Evolutionary conservation across 1,284 basidiomycete genomes (phyloP).

Genomic region (Phlebopus sp.): DNA sequence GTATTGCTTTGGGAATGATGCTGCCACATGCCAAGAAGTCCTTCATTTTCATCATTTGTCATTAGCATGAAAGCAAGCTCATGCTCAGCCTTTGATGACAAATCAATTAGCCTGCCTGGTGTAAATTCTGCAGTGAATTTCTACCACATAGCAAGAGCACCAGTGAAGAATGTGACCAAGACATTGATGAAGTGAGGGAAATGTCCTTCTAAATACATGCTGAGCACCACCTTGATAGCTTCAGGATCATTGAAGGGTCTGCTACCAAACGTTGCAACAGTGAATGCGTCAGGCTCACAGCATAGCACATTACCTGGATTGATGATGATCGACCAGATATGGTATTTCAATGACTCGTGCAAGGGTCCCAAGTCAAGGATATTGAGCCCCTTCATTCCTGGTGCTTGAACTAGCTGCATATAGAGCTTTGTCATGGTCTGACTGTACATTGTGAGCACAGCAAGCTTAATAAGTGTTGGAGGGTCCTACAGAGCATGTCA

Average conservation of each 20-base stretch:
- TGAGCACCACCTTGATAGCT: neutral
- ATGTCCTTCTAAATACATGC: neutral
- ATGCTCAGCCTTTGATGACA: conserved; percentile 1
- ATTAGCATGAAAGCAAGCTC: conserved; percentile 6
- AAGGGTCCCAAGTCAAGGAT: conserved; percentile 27
- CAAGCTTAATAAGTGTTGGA: conserved; percentile 26
- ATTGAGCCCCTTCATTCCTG: conserved; percentile 15
- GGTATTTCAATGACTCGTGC: conserved; percentile 18
- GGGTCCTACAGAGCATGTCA: conserved; percentile 22
- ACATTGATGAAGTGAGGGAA: conserved; percentile 17
- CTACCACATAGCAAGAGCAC: conserved; percentile 16
- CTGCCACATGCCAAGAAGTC: neutral
- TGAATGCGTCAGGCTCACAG: conserved; percentile 16
- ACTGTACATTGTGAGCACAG: conserved; percentile 31
- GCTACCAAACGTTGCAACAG: conserved; percentile 10
- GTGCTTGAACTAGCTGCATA: conserved; percentile 22
- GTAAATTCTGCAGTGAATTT: neutral
- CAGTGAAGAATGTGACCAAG: conserved; percentile 20
- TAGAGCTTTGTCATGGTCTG: conserved; percentile 32
- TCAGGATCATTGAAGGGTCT: conserved; percentile 4
- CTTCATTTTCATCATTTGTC: conserved; percentile 15
- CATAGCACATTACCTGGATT: conserved; percentile 23
- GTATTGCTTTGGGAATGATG: neutral
- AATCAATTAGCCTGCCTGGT: neutral
- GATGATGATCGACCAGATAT: conserved; percentile 21